Conservation (phyloP, 2,329 filamentous ascomycete genomes). For the Pseudopyricularia cyperi region DNA sequence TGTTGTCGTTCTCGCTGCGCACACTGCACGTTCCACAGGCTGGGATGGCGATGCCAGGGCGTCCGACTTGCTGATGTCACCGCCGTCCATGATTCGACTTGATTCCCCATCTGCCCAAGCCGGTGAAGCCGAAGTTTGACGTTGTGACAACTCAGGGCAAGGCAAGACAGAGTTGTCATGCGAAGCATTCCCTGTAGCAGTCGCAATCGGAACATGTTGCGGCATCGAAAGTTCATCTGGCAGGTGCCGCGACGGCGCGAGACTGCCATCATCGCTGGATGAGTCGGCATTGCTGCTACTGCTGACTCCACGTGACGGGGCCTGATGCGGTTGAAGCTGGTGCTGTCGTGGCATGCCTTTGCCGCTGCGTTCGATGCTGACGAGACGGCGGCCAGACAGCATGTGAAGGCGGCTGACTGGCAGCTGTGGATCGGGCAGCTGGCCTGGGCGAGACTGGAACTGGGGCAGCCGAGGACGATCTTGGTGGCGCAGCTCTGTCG, state of each 20-base stretch:
- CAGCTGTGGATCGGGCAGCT: conserved; percentile 1
- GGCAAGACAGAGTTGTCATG: conserved; percentile 4
- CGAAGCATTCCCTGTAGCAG: conserved; percentile 5
- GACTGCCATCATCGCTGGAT: background rate
- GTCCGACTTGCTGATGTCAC: background rate
- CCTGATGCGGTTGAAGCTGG: background rate
- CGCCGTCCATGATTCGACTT: conserved; percentile 2
- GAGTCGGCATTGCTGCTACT: conserved; percentile 5
- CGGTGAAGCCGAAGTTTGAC: background rate
- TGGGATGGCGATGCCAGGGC: background rate
- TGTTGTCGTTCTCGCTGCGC: background rate
- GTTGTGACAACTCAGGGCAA: conserved; percentile 2
- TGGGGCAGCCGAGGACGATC: background rate
- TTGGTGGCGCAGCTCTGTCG: background rate
- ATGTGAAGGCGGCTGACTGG: conserved; percentile 1
- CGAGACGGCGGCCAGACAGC: background rate
- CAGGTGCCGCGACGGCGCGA: background rate
- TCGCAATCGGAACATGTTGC: conserved; percentile 6
- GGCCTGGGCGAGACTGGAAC: background rate
- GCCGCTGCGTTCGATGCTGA: conserved; percentile 1
- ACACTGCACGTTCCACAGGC: background rate
- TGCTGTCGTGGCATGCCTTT: background rate
- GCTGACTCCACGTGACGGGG: conserved; percentile 16
- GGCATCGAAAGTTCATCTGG: conserved; percentile 3
- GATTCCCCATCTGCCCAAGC: conserved; percentile 6